Evolutionary conservation across 306 rosid species (phyloP).

Genomic region (Phaseolus lunatus): DNA sequence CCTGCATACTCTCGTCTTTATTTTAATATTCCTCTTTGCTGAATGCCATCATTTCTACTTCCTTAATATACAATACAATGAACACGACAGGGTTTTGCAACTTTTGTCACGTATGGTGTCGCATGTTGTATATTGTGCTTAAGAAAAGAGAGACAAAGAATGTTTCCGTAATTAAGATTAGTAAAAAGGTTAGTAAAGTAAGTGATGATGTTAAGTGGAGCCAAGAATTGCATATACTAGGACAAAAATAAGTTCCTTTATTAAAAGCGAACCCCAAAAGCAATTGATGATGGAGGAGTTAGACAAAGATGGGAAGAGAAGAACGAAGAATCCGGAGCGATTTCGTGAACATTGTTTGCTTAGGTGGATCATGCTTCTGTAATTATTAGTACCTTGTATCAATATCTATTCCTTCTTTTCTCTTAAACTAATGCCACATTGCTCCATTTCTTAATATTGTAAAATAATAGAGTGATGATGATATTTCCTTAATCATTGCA

Average conservation of each 20-base stretch:
- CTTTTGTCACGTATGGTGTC: conserved; percentile 14
- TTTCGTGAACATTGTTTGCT: conserved; percentile 42
- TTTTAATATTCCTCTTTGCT: neutral
- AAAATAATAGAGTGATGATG: conserved; percentile 39
- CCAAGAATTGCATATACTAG: conserved; percentile 40
- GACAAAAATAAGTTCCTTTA: conserved; percentile 46
- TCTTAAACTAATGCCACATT: conserved; percentile 32
- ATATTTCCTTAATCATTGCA: conserved; percentile 38
- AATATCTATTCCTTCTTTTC: conserved; percentile 24
- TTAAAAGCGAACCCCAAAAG: conserved; percentile 47
- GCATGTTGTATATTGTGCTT: conserved; percentile 21
- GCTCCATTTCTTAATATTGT: conserved; percentile 26
- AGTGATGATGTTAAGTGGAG: conserved; percentile 37
- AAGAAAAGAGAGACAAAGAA: conserved; percentile 21
- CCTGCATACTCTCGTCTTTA: too few relatives aligned
- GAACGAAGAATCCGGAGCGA: conserved; percentile 46
- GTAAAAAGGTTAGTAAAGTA: conserved; percentile 31
- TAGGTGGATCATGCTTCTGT: conserved; percentile 24
- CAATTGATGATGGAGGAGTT: conserved; percentile 52
- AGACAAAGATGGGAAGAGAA: conserved; percentile 43
- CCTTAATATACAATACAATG: conserved; percentile 39
- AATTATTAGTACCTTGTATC: conserved; percentile 41
- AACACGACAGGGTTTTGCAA: conserved; percentile 27
- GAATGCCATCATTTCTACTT: conserved; percentile 21
- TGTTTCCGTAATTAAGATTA: conserved; percentile 32